A percentile compares a stretch with the other conserved stretches of the same genome.
Evolutionary conservation across 1,284 basidiomycete genomes (phyloP).

Genomic region (Cystobasidium slooffiae): DNA sequence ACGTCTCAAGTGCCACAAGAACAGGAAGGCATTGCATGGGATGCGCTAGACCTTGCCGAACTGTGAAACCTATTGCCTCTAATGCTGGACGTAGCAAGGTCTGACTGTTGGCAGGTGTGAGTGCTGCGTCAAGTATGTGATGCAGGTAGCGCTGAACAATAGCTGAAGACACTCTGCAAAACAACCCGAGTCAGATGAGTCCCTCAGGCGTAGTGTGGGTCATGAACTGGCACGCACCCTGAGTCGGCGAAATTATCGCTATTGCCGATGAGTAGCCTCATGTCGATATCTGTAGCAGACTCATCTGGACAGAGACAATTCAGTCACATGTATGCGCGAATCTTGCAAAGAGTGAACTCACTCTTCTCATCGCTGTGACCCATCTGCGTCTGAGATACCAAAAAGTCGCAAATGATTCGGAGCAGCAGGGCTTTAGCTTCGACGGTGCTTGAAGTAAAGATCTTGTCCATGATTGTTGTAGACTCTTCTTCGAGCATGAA

Average conservation of each 20-base stretch:
- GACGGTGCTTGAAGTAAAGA: conserved; percentile 68
- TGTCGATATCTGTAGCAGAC: conserved; percentile 64
- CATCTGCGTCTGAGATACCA: conserved; percentile 76
- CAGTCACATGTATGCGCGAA: neutral
- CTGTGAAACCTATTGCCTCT: conserved; percentile 87
- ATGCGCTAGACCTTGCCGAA: conserved; percentile 93
- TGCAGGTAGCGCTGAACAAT: conserved; percentile 78
- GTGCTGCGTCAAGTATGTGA: conserved; percentile 77
- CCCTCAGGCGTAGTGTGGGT: neutral
- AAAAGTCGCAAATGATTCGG: conserved; percentile 86
- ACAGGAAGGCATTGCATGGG: conserved; percentile 91
- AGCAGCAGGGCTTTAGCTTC: conserved; percentile 75
- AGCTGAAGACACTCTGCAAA: conserved; percentile 10
- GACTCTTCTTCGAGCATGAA: conserved; percentile 80
- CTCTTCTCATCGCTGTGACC: conserved; percentile 61
- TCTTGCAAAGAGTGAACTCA: neutral
- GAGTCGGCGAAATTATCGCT: conserved; percentile 94
- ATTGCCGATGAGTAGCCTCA: conserved; percentile 91
- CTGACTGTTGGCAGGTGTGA: conserved; percentile 65
- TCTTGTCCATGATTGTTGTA: conserved; percentile 81
- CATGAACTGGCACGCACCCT: conserved; percentile 65
- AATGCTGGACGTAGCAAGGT: conserved; percentile 81
- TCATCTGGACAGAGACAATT: neutral
- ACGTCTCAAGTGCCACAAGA: conserved; percentile 90
- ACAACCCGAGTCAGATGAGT: neutral